Evolutionary conservation across 2,329 filamentous ascomycete genomes (phyloP), one percentile per base, ranked within the genome.

Genomic region (Septoria petroselini): DNA sequence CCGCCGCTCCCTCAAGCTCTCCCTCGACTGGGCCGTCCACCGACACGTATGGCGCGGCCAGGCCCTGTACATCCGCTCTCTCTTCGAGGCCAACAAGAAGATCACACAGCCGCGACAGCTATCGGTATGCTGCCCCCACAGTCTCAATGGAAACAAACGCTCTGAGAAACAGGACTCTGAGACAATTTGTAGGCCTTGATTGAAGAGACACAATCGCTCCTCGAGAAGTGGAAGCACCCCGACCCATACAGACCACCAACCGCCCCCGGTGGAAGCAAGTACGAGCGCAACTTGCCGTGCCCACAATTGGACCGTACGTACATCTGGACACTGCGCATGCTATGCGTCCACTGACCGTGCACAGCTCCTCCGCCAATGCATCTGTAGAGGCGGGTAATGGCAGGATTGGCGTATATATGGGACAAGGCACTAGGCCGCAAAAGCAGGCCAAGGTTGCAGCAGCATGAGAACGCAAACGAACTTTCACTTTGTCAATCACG

Each of bases 201-300:
- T 59, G 81, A 83, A 55, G 90, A 96, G 73, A 91, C 93, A 3
- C 91, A 97, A 71, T 85, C 85, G 61, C 69, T 96, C 52, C 75
- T 98, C 56, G 83, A 93, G 65, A 87, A 85, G 71, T 98, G 91
- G 91, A 97, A 97, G 75, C 93, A 98, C 67, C 93, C 93, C 3
- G 93, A 98, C 70, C 91, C 93, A 25, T 97, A 95, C 70, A 77
- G 81, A 61, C 82, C 85, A 58, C 93, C 93, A 11, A 95, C 89
- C 34, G 91, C 93, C 31, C 93, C 93, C 8, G 93, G 93, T 79
- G 93, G 91, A 60, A 95, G 89, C 58, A 97, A 97, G 79, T 97
- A 86, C 72, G 93, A 97, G 74, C 82, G 93, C 69, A 98, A 98
- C 71, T 70, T 97, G 47, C 88, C 89, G 27, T 80, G 82, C 50